phyloP scores from a whole-genome alignment of 2,329 filamentous ascomycete genomes.

The Stachybotrys chlorohalonatus region DNA sequence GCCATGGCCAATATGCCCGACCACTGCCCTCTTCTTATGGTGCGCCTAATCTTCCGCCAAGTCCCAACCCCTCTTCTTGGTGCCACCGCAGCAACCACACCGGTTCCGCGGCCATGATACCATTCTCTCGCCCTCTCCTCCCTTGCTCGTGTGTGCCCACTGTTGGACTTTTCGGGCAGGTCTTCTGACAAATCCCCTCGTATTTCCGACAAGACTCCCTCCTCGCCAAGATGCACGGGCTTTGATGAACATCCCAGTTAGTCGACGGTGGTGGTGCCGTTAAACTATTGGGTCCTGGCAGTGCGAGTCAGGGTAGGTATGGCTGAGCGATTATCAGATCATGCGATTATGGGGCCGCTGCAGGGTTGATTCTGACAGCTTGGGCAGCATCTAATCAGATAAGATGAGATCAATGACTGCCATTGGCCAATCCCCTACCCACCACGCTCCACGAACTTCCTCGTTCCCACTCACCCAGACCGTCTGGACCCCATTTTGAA shows the following conservation, averaged over 20 bases:
- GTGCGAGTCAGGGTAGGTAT: too few relatives aligned
- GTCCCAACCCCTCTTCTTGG: background rate
- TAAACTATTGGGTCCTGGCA: background rate
- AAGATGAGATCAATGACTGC: slow-evolving; percentile 2
- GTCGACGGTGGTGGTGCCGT: background rate
- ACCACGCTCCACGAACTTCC: background rate
- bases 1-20: background rate
- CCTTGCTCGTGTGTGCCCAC: too few relatives aligned
- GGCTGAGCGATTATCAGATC: slow-evolving; percentile 11
- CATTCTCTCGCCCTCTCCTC: background rate
- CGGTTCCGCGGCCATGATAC: background rate
- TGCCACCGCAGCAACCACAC: background rate
- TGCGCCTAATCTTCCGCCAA: background rate
- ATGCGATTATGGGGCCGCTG: slow-evolving; percentile 12
- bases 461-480: background rate
- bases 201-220: background rate
- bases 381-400: slow-evolving; percentile 2
- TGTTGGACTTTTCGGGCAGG: background rate
- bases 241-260: background rate
- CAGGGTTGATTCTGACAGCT: background rate
- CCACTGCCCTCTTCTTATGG: background rate
- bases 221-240: background rate
- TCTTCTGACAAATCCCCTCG: background rate
- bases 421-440: slow-evolving; percentile 2
- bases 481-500: background rate